phyloP scores from a whole-genome alignment of 805 yeast species.

The Candida ortonii region DNA sequence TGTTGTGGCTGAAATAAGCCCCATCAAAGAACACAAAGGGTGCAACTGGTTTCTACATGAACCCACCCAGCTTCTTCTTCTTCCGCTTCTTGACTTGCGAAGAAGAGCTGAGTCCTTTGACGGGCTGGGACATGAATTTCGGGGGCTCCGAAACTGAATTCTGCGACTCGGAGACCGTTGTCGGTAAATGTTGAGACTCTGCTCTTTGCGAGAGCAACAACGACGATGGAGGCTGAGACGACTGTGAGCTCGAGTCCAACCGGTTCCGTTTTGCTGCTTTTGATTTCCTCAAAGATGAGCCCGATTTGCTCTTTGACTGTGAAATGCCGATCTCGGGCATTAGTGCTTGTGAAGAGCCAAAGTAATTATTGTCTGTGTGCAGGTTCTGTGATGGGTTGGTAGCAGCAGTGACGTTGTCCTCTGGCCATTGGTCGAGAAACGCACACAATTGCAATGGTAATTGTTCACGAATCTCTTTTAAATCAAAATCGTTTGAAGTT shows the following conservation, averaged over 20 bases:
- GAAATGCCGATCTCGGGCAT: conserved; percentile 12
- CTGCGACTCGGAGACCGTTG: conserved; percentile 5
- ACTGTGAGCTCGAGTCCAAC: not conserved
- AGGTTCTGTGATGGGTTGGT: not conserved
- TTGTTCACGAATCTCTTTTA: conserved; percentile 5
- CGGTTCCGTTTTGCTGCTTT: not conserved
- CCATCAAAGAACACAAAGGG: too few species aligned
- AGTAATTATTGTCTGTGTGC: not conserved
- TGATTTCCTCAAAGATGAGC: conserved; percentile 1
- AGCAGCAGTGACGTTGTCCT: not conserved
- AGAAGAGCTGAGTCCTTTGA: conserved; percentile 3
- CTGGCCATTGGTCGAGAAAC: conserved; percentile 20
- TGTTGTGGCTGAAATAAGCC: too few species aligned
- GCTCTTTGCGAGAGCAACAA: not conserved
- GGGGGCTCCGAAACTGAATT: conserved; percentile 4
- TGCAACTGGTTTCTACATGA: conserved; percentile 15
- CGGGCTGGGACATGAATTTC: conserved; percentile 5
- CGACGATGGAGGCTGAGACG: conserved; percentile 1
- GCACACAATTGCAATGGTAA: conserved; percentile 11
- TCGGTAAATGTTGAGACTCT: conserved; percentile 2
- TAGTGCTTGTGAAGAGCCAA: conserved; percentile 3
- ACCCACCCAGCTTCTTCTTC: conserved; percentile 20
- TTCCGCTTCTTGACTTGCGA: conserved; percentile 13
- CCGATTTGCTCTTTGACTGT: conserved; percentile 4
- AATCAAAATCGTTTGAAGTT: not conserved